Evolutionary conservation across 345 rosid species (phyloP), one percentile per base, ranked within the genome.

Genomic region (Eucalyptus caleyi): DNA sequence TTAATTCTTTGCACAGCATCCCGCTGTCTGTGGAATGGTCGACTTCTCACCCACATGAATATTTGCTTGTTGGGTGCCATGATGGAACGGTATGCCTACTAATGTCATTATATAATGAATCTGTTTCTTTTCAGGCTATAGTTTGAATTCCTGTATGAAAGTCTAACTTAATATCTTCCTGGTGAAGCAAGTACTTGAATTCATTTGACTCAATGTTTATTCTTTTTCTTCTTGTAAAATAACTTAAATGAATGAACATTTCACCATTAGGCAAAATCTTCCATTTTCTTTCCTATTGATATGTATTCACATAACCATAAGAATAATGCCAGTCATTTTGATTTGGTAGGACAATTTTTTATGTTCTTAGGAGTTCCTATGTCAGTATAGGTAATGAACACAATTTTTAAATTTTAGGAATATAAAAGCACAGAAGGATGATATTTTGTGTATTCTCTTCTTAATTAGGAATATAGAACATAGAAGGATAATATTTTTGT

Each of bases 1-100:
- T 81, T 82, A 47, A 87, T 49, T 85, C 90, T 49, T 89, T 59
- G 24, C 90, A 90, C 95, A 96, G 99, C 94, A 94, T 97, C 82
- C 98, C 99, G 87, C 92, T 96, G 92, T 95, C 98, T 82, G 93
- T 97, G 90, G 98, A 97, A 93, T 97, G 99, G 99, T 97, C 98
- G 86, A 90, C 94, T 89, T 89, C 91, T 77, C 91, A 89, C 40
- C 95, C 94, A 72, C 94, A 95, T 88, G 96, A 98, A 90, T 94
- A 93, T 92, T 93, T 98, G 86, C 96, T 97, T 89, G 99, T 93
- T 91, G 99, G 99, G 87, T 97, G 99, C 94, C 99, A 98, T 88
- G 99, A 97, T 91, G 99, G 99, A 92, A 95, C 93, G 93, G 99
- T 97, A 94, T 69, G 86, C 59, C 50, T 67, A 30, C 37, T 44